Conservation (phyloP, 495 filamentous ascomycete genomes). For the Choiromyces venosus region DNA sequence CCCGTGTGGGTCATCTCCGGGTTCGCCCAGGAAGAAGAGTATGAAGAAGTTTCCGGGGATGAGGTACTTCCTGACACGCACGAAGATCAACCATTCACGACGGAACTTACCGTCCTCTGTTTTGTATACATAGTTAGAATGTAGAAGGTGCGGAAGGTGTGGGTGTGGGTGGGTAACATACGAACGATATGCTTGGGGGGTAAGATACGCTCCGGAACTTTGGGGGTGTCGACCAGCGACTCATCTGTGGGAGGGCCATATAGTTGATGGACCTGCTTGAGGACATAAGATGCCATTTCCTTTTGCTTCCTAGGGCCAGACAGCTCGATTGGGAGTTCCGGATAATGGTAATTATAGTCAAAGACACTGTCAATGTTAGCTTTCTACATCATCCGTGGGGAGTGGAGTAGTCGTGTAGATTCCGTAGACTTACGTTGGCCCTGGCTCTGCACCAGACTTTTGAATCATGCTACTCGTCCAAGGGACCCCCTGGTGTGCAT, state of each 20-base stretch:
- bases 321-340: not conserved
- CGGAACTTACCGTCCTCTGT: slow-evolving; percentile 3
- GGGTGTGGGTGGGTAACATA: not conserved
- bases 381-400: not conserved
- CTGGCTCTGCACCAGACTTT: not conserved
- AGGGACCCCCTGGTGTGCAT: not conserved
- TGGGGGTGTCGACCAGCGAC: not conserved
- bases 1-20: not conserved
- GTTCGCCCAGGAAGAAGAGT: slow-evolving; percentile 16
- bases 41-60: slow-evolving; percentile 12
- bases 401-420: not conserved
- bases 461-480: slow-evolving; percentile 11
- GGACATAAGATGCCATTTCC: not conserved
- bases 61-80: slow-evolving; percentile 16
- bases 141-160: not conserved
- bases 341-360: slow-evolving; percentile 8
- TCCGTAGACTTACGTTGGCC: slow-evolving; percentile 7
- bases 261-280: not conserved
- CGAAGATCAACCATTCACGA: slow-evolving; percentile 13
- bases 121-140: not conserved
- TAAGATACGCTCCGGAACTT: not conserved
- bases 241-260: not conserved
- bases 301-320: not conserved
- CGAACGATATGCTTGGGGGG: not conserved
- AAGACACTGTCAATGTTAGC: slow-evolving; percentile 16